These are phyloP conservation scores for Aspergillus campestris DNA, from an alignment of 495 filamentous ascomycete genomes.

Conservation along the genomic window DNA sequence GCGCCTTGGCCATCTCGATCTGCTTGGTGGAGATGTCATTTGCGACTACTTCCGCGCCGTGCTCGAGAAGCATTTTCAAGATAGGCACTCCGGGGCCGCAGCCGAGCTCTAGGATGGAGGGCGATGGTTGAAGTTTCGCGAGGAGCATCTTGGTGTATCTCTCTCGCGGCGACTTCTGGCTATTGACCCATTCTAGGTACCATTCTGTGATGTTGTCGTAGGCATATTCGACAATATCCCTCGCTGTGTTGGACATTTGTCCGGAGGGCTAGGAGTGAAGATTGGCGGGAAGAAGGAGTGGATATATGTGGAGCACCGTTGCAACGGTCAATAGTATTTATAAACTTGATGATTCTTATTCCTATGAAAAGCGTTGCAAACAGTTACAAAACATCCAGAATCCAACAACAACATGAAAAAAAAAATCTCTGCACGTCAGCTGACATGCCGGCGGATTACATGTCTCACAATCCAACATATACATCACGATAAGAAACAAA, in stretches of 20 bases:
- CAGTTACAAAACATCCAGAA: no score
- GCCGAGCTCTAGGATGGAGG: neutral
- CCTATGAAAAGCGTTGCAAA: no score
- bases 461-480: no score
- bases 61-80: neutral
- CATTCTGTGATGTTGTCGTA: neutral
- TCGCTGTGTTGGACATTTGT: neutral
- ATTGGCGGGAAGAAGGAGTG: neutral
- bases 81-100: neutral
- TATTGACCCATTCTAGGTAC: neutral
- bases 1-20: neutral
- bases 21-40: slow-evolving; percentile 1
- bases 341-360: no score
- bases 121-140: neutral
- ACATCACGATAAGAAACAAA: no score
- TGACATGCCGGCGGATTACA: no score
- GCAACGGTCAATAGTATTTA: no score
- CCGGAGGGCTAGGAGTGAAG: neutral
- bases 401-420: no score
- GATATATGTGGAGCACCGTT: no score
- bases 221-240: neutral
- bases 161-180: neutral
- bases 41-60: neutral
- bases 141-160: neutral
- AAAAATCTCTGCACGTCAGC: no score